These are phyloP conservation scores for Auriculariales sp. DNA, from an alignment of 768 basidiomycete species.

Conservation along the genomic window DNA sequence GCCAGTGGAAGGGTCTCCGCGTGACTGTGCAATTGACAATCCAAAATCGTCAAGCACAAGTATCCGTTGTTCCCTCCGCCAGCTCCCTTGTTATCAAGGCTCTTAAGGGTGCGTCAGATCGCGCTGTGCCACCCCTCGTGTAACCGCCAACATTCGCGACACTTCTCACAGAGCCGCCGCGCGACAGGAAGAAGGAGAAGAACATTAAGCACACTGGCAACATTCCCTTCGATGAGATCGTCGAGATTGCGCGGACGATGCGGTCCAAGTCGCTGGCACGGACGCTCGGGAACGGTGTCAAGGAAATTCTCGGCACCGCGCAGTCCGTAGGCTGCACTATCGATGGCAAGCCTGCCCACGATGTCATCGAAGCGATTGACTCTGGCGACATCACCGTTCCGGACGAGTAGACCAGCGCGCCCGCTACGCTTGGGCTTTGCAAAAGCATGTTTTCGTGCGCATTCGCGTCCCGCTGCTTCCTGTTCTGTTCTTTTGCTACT, in stretches of 20 bases:
- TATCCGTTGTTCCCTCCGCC: constrained; percentile 92
- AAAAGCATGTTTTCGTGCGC: too few species aligned
- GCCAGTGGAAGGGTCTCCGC: constrained; percentile 97
- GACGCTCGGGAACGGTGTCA: constrained; percentile 73
- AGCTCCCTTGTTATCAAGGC: constrained; percentile 96
- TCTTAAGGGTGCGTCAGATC: constrained; percentile 67
- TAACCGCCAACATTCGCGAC: background rate
- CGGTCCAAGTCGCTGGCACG: constrained; percentile 87
- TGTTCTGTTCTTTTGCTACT: too few species aligned
- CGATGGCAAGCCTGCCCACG: constrained; percentile 85
- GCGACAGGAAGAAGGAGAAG: constrained; percentile 99
- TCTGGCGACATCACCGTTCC: constrained; percentile 76
- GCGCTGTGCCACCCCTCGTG: background rate
- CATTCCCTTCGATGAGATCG: constrained; percentile 83
- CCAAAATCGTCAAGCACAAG: constrained; percentile 98
- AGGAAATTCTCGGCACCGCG: constrained; percentile 97
- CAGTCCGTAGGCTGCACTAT: constrained; percentile 96
- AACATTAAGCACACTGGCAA: constrained; percentile 99
- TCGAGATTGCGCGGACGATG: constrained; percentile 95
- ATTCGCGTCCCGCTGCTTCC: too few species aligned
- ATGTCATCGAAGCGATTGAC: constrained; percentile 79
- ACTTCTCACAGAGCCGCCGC: constrained; percentile 66
- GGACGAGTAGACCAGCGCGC: constrained; percentile 44
- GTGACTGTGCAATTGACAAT: constrained; percentile 98
- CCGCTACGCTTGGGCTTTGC: too few species aligned